phyloP scores from a whole-genome alignment of 768 basidiomycete species.

The Mycena chlorophos region DNA sequence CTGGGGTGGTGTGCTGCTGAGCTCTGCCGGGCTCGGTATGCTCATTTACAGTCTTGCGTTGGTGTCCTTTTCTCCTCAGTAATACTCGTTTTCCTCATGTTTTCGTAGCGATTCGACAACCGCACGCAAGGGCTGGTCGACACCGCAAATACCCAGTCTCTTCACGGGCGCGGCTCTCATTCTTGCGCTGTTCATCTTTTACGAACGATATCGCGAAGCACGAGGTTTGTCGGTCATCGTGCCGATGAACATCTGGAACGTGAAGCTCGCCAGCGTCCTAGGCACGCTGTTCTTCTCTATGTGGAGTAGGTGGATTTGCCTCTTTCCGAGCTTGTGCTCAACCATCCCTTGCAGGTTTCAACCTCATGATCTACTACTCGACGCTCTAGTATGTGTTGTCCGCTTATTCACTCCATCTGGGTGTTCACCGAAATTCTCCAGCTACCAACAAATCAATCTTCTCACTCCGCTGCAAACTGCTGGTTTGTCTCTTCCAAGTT shows the following conservation, averaged over 20 bases:
- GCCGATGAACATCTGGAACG: slow-evolving; percentile 35
- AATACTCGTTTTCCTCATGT: background rate
- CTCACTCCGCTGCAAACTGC: slow-evolving; percentile 34
- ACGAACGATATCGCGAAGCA: slow-evolving; percentile 32
- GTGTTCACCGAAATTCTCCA: slow-evolving; percentile 8
- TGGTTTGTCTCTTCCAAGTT: background rate
- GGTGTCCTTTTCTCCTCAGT: slow-evolving; percentile 5
- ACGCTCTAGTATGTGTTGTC: slow-evolving; percentile 29
- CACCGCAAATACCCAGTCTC: slow-evolving; percentile 33
- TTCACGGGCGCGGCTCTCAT: slow-evolving; percentile 29
- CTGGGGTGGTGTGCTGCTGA: slow-evolving; percentile 36
- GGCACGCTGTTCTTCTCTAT: slow-evolving; percentile 34
- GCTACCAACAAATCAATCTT: slow-evolving; percentile 34
- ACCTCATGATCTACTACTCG: slow-evolving; percentile 32
- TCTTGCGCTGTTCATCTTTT: slow-evolving; percentile 28
- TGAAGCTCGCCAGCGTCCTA: slow-evolving; percentile 31
- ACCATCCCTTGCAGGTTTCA: slow-evolving; percentile 28
- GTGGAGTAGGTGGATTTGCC: slow-evolving; percentile 15
- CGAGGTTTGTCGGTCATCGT: slow-evolving; percentile 29
- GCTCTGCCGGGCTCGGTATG: slow-evolving; percentile 33
- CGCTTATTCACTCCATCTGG: background rate
- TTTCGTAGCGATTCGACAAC: slow-evolving; percentile 31
- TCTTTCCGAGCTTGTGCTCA: background rate
- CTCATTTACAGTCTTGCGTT: slow-evolving; percentile 36
- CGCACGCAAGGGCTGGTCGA: slow-evolving; percentile 33